phyloP scores from a whole-genome alignment of 2,329 filamentous ascomycete species.

The Paracoccidioides lutzii region DNA sequence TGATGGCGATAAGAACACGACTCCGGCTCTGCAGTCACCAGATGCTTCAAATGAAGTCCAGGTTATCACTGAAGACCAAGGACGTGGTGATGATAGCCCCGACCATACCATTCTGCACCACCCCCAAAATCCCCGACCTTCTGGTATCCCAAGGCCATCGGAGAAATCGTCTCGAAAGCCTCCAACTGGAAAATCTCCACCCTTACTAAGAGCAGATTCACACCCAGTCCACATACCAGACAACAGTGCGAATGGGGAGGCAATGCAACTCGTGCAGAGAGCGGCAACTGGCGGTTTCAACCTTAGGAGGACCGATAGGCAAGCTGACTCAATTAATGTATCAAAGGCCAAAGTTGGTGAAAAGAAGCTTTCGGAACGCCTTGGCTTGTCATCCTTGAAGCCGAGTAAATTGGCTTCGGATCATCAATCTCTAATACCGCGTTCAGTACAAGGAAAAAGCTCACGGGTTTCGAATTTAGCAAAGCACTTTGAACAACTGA shows the following conservation, averaged over 20 bases:
- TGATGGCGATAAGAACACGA: not conserved
- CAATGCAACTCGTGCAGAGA: not conserved
- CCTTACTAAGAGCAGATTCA: conserved; percentile 39
- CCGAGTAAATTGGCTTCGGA: conserved; percentile 34
- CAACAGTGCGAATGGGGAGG: not conserved
- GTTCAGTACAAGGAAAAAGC: conserved; percentile 60
- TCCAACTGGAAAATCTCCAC: conserved; percentile 31
- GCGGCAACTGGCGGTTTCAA: conserved; percentile 13
- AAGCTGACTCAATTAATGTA: conserved; percentile 17
- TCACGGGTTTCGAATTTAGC: conserved; percentile 83
- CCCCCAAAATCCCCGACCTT: conserved; percentile 19
- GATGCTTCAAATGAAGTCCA: conserved; percentile 6
- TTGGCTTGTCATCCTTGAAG: conserved; percentile 55
- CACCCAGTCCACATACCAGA: conserved; percentile 31
- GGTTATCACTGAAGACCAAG: conserved; percentile 10
- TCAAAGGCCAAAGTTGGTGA: conserved; percentile 38
- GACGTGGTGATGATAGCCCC: not conserved
- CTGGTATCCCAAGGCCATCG: conserved; percentile 28
- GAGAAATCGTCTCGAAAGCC: conserved; percentile 16
- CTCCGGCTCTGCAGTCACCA: not conserved
- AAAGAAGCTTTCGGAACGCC: conserved; percentile 63
- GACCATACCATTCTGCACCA: not conserved
- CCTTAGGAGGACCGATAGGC: conserved; percentile 7
- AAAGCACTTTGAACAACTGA: conserved; percentile 92
- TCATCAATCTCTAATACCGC: conserved; percentile 66